Base-by-base conservation (phyloP, 768 basidiomycete species). In the Hysterangium stoloniferum region DNA sequence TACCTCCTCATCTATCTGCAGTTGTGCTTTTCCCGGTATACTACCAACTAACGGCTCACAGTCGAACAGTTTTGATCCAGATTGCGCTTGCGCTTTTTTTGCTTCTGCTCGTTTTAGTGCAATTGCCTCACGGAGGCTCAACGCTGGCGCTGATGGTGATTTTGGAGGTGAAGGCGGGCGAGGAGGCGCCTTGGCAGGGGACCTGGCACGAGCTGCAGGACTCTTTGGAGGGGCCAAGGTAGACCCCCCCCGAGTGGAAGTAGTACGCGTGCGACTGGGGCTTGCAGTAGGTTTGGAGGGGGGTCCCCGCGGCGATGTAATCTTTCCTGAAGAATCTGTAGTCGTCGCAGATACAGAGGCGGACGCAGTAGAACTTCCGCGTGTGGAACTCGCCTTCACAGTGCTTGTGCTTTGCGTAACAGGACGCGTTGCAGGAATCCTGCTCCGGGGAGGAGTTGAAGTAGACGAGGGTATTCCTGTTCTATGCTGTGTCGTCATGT, bases 71-170 rank as follows among this genome's bases (percentile, higher is more conserved):
- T 35, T 46, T 6, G 53, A 31, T 28, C 8, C 69, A 64, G 47
- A 48, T 41, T 54, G 57, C 15, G 54, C 33, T 6, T 55, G 48
- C 2, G 72, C 68, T 59, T 86, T 89, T 68, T 82, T 87, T 0
- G 81, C 84, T 59, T 88, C 84, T 0, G 87, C 86, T 36, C 87
- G 73, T 54, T 78, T 86, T 38, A 86, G 68, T 2, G 87, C 87
- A 60, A 91, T 88, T 12, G 80, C 83, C 54, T 88, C 88, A 57
- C 80, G 80, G 55, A 89, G 74, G 59, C 75, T 86, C 27, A 76
- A 52, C 32, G 62, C 56, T 15, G 66, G 60, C 34, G 37, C 19
- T 5, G 29, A 37, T 11, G 34, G 33, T 8, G 40, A 40, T 45
- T 45, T 45, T 13, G 48, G 17, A 41, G 52, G 47, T 36, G 52